Percentiles rank a stretch among this genome's conserved stretches.
phyloP scores from a whole-genome alignment of 257 asterid species.

The Fraxinus pennsylvanica region DNA sequence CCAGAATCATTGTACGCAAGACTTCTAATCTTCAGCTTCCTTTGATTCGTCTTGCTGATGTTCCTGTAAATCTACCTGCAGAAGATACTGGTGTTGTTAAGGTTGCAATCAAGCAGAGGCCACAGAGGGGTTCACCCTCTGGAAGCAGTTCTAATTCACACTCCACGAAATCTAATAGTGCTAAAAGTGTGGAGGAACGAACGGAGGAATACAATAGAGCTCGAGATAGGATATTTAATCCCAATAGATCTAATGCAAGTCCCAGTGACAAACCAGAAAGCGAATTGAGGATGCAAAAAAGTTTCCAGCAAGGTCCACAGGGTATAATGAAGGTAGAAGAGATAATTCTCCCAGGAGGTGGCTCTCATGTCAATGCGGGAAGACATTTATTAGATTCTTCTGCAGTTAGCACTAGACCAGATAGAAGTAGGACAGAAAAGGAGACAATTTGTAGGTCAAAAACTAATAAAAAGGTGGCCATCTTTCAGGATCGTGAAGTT shows the following conservation, averaged over 20 bases:
- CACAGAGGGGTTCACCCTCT: conserved; percentile 61
- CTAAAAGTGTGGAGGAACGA: conserved; percentile 92
- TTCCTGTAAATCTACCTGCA: conserved; percentile 60
- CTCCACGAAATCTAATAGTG: conserved; percentile 60
- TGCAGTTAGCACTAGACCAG: conserved; percentile 66
- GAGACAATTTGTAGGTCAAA: conserved; percentile 68
- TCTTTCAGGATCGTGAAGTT: conserved; percentile 87
- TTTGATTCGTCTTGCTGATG: conserved; percentile 66
- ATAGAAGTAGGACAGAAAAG: conserved; percentile 67
- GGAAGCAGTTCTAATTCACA: conserved; percentile 38
- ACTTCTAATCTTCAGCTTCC: conserved; percentile 66
- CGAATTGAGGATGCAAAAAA: conserved; percentile 61
- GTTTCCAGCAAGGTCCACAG: conserved; percentile 52
- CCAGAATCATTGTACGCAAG: conserved; percentile 85
- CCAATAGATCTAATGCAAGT: conserved; percentile 60
- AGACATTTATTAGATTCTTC: conserved; percentile 66
- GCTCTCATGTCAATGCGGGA: conserved; percentile 33
- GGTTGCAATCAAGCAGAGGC: conserved; percentile 95
- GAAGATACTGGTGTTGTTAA: conserved; percentile 48
- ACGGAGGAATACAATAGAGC: conserved; percentile 96
- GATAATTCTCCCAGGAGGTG: conserved; percentile 44
- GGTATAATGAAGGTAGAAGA: conserved; percentile 56
- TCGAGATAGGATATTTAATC: conserved; percentile 90
- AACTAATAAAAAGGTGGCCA: conserved; percentile 77
- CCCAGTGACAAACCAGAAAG: conserved; percentile 55